Evolutionary conservation across 495 filamentous ascomycete genomes (phyloP), one percentile per base, ranked within the genome.

Genomic region (Tuber microsphaerosporum): DNA sequence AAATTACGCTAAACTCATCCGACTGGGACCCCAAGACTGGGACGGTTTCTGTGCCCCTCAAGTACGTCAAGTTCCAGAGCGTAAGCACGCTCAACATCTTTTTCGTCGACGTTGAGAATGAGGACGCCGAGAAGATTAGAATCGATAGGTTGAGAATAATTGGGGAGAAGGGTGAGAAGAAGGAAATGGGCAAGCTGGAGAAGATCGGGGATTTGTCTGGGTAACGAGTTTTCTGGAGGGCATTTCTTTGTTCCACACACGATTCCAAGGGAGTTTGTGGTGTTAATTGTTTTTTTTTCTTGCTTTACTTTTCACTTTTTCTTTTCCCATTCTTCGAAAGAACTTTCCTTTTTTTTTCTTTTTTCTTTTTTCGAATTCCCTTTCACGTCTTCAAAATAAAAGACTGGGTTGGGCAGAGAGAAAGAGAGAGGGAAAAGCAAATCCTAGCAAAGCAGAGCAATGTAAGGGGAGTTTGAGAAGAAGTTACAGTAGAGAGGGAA

Each of bases 21-120:
- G 93, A 97, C 84, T 99, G 95, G 95, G 94, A 97, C 84, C 75
- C 83, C 72, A 89, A 89, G 76, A 95, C 93, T 6, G 92, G 91
- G 19, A 98, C 96, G 6, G 94, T 92, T 17, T 93, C 89, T 81
- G 85, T 98, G 31, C 86, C 90, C 48, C 85, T 97, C 78, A 92
- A 94, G 19, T 98, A 94, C 83, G 96, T 98, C 84, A 97, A 97
- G 85, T 99, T 97, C 86, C 95, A 99, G 85, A 97, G 92, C 76
- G 90, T 97, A 48, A 90, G 88, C 74, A 93, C 90, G 73, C 82
- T 99, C 80, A 92, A 97, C 12, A 75, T 98, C 3, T 98, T 97
- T 85, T 90, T 98, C 71, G 91, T 91, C 73, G 90, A 97, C 83
- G 94, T 92, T 3, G 95, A 97, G 68, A 91, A 92, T 19, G 89